These are phyloP conservation scores for Sordariomycetes sp. DNA, from an alignment of 2,329 filamentous ascomycete species.

Conservation along the genomic window DNA sequence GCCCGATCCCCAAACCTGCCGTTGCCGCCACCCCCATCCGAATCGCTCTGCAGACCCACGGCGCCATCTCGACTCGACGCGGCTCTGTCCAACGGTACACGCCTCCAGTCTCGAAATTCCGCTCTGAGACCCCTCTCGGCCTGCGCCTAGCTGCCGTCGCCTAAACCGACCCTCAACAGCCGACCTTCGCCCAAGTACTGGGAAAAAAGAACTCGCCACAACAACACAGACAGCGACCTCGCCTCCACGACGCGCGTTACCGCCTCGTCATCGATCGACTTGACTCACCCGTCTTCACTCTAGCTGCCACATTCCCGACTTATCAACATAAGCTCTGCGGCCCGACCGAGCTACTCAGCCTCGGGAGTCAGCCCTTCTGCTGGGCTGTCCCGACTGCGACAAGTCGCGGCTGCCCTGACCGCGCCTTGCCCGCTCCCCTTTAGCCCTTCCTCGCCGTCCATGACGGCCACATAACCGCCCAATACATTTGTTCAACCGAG, in stretches of 20 bases:
- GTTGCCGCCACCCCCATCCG: neutral
- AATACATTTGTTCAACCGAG: neutral
- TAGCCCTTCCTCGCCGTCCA: neutral
- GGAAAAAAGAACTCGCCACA: neutral
- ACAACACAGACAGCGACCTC: neutral
- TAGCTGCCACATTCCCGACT: neutral
- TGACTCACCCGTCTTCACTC: neutral
- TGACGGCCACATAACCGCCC: neutral
- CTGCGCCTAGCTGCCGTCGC: neutral
- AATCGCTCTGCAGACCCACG: neutral
- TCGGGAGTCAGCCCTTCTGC: neutral
- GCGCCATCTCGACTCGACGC: neutral
- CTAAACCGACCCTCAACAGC: neutral
- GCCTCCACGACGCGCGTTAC: neutral
- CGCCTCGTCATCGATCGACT: neutral
- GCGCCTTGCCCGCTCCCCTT: neutral
- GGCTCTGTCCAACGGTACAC: neutral
- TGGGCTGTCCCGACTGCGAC: neutral
- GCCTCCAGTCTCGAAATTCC: neutral
- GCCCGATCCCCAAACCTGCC: neutral
- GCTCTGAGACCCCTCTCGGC: neutral
- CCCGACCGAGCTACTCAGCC: neutral
- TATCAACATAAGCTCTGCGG: neutral
- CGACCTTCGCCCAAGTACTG: neutral
- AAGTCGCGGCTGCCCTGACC: slow-evolving; percentile 2